Evolutionary conservation across 2,329 filamentous ascomycete species (phyloP).

Genomic region (Lecanosticta acicola): DNA sequence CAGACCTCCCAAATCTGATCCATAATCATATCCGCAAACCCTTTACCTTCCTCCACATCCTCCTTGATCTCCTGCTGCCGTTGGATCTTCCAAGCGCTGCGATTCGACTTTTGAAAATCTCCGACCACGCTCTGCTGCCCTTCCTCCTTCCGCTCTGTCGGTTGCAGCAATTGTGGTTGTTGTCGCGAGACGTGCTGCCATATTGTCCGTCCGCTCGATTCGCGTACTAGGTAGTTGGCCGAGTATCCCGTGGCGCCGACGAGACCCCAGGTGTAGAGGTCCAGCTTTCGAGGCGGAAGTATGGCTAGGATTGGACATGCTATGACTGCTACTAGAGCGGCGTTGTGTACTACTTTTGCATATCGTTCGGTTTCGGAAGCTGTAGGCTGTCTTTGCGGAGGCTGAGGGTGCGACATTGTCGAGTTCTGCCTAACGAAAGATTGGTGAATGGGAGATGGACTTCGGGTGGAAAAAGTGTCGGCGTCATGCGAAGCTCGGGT

Average conservation of each 20-base stretch:
- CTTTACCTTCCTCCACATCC: slow-evolving; percentile 35
- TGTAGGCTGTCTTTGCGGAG: slow-evolving; percentile 1
- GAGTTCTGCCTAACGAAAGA: neutral
- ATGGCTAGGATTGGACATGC: slow-evolving; percentile 50
- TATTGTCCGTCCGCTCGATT: slow-evolving; percentile 28
- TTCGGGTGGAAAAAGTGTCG: neutral
- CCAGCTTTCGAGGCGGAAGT: slow-evolving; percentile 57
- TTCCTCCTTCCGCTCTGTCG: neutral
- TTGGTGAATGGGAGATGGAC: neutral
- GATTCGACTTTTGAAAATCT: slow-evolving; percentile 16
- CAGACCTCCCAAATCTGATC: slow-evolving; percentile 37
- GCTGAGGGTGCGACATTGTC: slow-evolving; percentile 2
- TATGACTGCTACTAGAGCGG: slow-evolving; percentile 47
- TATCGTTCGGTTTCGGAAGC: slow-evolving; percentile 27
- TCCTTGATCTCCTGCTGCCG: slow-evolving; percentile 42
- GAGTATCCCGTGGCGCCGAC: slow-evolving; percentile 45
- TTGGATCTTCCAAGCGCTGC: slow-evolving; percentile 38
- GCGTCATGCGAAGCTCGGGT: neutral
- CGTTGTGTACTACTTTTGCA: slow-evolving; percentile 36
- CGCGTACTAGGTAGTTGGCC: slow-evolving; percentile 44
- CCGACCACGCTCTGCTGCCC: slow-evolving; percentile 10
- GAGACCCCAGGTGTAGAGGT: slow-evolving; percentile 54
- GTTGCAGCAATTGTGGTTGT: slow-evolving; percentile 1
- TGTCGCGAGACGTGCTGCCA: slow-evolving; percentile 27
- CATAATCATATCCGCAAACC: slow-evolving; percentile 35